Evolutionary conservation across 1,284 basidiomycete genomes (phyloP).

Genomic region (Trichosporon sp.): DNA sequence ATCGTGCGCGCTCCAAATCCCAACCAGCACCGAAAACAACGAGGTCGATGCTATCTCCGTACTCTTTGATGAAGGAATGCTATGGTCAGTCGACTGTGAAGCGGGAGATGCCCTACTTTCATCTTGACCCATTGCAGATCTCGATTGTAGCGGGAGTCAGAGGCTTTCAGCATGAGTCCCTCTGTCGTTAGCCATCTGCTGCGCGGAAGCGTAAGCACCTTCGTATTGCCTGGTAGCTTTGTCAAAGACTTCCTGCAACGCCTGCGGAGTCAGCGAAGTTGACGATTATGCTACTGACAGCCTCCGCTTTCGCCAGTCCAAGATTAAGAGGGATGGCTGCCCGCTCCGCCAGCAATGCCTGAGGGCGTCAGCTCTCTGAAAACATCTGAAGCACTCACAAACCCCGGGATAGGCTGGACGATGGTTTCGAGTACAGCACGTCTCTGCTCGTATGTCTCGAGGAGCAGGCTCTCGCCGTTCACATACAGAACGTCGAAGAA

Average conservation of each 20-base stretch:
- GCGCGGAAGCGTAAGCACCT: not conserved
- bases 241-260: constrained; percentile 7
- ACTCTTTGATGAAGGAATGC: constrained; percentile 19
- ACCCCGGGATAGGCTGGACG: constrained; percentile 57
- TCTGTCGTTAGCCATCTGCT: constrained; percentile 32
- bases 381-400: constrained; percentile 38
- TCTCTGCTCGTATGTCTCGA: constrained; percentile 58
- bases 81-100: not conserved
- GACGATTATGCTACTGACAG: not conserved
- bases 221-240: not conserved
- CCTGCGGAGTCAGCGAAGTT: not conserved
- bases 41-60: constrained; percentile 76
- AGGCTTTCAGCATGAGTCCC: constrained; percentile 72
- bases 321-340: constrained; percentile 45
- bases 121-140: constrained; percentile 73
- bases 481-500: constrained; percentile 77
- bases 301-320: not conserved
- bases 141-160: constrained; percentile 63
- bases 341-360: constrained; percentile 56
- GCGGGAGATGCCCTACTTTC: constrained; percentile 33
- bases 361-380: not conserved
- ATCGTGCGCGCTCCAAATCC: constrained; percentile 70
- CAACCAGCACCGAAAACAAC: constrained; percentile 69
- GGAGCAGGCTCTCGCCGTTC: constrained; percentile 59
- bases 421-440: constrained; percentile 60